Conservation (phyloP, 2,329 filamentous ascomycete genomes). For the Ceratocystis diversiconidia region DNA sequence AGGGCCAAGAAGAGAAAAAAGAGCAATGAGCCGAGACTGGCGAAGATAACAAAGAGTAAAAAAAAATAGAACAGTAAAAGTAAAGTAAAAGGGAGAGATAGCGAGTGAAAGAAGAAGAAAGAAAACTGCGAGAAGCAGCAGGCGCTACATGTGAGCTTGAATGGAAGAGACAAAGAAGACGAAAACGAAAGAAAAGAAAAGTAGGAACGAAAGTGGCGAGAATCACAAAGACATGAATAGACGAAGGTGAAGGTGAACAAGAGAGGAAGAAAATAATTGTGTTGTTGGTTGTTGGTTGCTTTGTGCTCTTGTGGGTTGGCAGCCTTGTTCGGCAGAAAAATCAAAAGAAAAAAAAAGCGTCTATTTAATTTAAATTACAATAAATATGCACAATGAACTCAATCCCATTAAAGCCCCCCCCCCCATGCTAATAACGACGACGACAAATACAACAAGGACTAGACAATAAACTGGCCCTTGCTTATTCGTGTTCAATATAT, state of each 20-base stretch:
- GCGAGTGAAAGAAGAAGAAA: neutral
- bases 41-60: neutral
- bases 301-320: neutral
- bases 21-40: neutral
- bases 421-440: too few relatives aligned
- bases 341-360: neutral
- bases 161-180: neutral
- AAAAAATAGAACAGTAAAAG: conserved; percentile 7
- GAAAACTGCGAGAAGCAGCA: neutral
- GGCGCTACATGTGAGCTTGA: neutral
- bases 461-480: too few relatives aligned
- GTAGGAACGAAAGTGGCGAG: neutral
- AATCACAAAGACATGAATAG: neutral
- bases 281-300: neutral
- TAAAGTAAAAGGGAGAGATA: conserved; percentile 6
- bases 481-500: too few relatives aligned
- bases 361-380: too few relatives aligned
- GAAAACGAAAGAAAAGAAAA: neutral
- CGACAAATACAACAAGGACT: too few relatives aligned
- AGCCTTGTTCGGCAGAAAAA: neutral
- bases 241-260: neutral
- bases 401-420: too few relatives aligned
- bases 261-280: neutral
- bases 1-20: neutral
- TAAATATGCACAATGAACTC: too few relatives aligned